Base-by-base conservation (phyloP, 2,329 filamentous ascomycete species). In the Trichoderma atrobrunneum region DNA sequence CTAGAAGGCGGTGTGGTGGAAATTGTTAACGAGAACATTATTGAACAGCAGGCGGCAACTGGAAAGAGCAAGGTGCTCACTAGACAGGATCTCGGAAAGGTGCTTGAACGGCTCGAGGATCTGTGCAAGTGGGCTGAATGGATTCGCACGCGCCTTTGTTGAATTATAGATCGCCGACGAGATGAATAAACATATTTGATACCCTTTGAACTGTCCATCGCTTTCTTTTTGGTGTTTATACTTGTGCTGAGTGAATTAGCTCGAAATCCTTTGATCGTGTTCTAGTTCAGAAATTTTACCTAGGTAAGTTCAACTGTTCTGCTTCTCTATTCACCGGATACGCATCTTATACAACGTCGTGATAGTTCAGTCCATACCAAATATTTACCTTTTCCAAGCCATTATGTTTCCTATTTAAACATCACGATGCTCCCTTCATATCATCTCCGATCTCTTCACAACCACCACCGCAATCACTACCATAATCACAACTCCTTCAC, bases 1-100 rank as follows among this genome's bases (percentile, higher is more conserved):
- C 83, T 87, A 24, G 83, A 86, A 43, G 89, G 91, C 71, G 91
- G 87, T 5, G 83, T 87, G 16, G 84, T 92, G 5, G 83, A 87
- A 21, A 83, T 93, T 43, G 80, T 85, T 3, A 85, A 87, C 28
- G 88, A 92, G 75, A 91, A 91, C 74, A 77, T 84, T 18, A 74
- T 82, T 30, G 73, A 74, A 48, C 72, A 67, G 18, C 71, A 73
- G 3, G 74, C 75, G 7, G 72, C 61, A 0, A 74, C 71, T n/a
- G 67, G 77, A 7, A 81, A 80, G 71, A 79, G 79, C n/a, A 81
- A 79, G 74, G 77, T 77, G 65, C 75, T 86, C 16, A 81, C 78
- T 16, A 80, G 80, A 26, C 81, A 84, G 73, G 82, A 84, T 59
- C 77, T 88, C 61, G 87, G 82, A 28, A 81, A 78, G 59, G 78